Base-by-base conservation (phyloP, 345 rosid species). In the Linum lewisii region DNA sequence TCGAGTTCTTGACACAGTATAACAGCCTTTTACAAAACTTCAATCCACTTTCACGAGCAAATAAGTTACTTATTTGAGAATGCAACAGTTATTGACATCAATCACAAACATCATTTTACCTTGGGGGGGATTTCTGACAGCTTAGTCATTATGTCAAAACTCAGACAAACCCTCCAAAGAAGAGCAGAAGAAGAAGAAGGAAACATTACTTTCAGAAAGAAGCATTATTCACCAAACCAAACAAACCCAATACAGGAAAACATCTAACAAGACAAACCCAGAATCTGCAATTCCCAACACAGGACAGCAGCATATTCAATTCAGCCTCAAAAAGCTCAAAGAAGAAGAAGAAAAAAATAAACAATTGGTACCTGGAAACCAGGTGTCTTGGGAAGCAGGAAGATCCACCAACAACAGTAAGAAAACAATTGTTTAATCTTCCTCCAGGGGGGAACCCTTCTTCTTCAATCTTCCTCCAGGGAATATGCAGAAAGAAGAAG, bases 311-410 rank as follows among this genome's bases (percentile, higher is more conserved):
- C 14, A 42, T 42, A 42, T 42, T 42, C 47, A 42, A 42, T 42
- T 42, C 18, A 11, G 2, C 15, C 47, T 42, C 47, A 42, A 7
- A 14, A 52, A 52, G 56, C 56, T 20, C 23, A 66, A 59, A 45
- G 24, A 69, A 57, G 42, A n/a, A n/a, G n/a, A n/a, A 63, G 58
- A 36, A 24, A 37, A 45, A 51, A 42, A 11, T 69, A 68, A 75
- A 78, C 68, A 76, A 73, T 57, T 11, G 5, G 38, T 75, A 79
- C 88, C 83, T 74, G 73, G 63, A 75, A 80, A 65, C 72, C 80
- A n/a, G n/a, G 82, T 61, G 77, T 59, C 75, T 55, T 61, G 66
- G 87, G 81, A 79, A 72, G 77, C 80, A 81, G 69, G 66, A 67
- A 60, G 82, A 80, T 72, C 78, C 51, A 60, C 70, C 60, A 68